phyloP scores from a whole-genome alignment of 169 alveolate species.

The Plasmodium sp. region DNA sequence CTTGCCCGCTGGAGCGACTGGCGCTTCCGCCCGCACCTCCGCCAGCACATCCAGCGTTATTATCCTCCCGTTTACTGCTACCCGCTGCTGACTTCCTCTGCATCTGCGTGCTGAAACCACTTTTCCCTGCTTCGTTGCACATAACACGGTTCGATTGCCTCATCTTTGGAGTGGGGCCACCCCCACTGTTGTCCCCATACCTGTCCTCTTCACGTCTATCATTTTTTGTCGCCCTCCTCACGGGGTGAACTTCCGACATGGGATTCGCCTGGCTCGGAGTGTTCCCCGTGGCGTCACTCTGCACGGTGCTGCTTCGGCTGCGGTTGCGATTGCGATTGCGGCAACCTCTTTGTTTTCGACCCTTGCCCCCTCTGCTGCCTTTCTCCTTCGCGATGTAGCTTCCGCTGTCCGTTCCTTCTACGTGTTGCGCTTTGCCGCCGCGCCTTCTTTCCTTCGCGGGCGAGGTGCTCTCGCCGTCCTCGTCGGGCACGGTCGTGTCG shows the following conservation, averaged over 20 bases:
- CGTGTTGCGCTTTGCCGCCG: neutral
- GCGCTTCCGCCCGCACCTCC: neutral
- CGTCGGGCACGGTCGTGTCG: neutral
- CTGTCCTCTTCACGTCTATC: neutral
- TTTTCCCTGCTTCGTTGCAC: slow-evolving; percentile 4
- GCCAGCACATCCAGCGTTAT: neutral
- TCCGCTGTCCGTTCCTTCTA: neutral
- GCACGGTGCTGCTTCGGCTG: neutral
- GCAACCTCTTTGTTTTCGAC: neutral
- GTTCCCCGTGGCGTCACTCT: neutral
- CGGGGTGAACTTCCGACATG: neutral
- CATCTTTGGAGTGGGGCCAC: neutral
- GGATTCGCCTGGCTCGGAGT: neutral
- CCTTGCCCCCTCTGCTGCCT: neutral
- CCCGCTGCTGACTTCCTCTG: neutral
- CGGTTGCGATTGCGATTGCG: neutral
- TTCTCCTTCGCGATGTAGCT: neutral
- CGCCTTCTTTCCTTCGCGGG: neutral
- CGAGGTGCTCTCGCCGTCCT: neutral
- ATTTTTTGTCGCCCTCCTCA: neutral
- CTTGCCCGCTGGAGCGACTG: neutral
- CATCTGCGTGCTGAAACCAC: neutral
- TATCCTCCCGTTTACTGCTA: neutral
- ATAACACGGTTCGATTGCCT: slow-evolving; percentile 2
- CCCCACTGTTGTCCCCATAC: neutral